These are phyloP conservation scores for Paradendryphiella salina DNA, from an alignment of 2,329 filamentous ascomycete genomes.

Conservation along the genomic window DNA sequence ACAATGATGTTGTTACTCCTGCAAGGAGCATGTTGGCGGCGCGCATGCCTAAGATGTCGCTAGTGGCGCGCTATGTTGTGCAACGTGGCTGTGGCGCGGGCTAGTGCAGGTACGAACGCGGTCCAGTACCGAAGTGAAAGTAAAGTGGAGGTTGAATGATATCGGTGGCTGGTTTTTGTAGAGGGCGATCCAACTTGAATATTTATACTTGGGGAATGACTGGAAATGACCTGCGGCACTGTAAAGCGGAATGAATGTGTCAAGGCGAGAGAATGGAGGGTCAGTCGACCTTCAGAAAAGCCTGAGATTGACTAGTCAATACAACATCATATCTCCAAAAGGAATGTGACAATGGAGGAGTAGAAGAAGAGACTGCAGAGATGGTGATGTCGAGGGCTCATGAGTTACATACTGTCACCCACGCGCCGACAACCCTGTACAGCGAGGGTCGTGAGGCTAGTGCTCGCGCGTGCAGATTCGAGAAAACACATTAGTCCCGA, in stretches of 20 bases:
- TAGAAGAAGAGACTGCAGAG: constrained; percentile 14
- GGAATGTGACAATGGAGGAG: constrained; percentile 32
- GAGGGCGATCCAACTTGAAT: neutral
- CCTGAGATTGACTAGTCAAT: constrained; percentile 23
- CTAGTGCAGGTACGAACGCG: constrained; percentile 23
- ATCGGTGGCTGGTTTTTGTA: neutral
- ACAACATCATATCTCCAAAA: constrained; percentile 28
- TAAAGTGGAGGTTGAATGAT: neutral
- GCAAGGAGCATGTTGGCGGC: constrained; percentile 29
- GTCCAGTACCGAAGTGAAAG: constrained; percentile 6
- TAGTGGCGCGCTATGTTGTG: constrained; percentile 29
- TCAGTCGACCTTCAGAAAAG: constrained; percentile 14
- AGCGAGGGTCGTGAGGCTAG: constrained; percentile 5
- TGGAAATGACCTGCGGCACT: neutral
- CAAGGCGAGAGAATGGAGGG: constrained; percentile 8
- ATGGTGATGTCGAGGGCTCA: constrained; percentile 1
- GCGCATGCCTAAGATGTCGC: constrained; percentile 29
- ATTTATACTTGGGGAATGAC: constrained; percentile 4
- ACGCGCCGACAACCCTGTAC: constrained; percentile 12
- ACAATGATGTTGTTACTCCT: constrained; percentile 24
- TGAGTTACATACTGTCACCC: constrained; percentile 20
- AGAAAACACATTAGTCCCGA: constrained; percentile 23
- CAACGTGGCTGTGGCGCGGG: constrained; percentile 28
- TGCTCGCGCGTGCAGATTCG: constrained; percentile 22
- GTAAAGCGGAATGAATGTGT: neutral